These are phyloP conservation scores for Leccinum subgranulosum DNA, from an alignment of 768 basidiomycete genomes.

Conservation along the genomic window DNA sequence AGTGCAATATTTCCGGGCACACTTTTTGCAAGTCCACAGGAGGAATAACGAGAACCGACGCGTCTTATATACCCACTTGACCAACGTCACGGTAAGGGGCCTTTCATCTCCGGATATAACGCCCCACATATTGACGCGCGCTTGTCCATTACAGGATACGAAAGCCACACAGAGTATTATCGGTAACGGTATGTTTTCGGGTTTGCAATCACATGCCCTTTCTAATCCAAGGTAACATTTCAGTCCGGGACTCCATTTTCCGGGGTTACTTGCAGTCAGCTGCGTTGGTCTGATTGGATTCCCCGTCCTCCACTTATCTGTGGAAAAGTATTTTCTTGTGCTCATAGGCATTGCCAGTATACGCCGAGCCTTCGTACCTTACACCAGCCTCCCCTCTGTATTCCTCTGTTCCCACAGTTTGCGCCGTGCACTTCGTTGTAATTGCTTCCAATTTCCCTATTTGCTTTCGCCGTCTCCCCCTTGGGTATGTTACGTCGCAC, in stretches of 20 bases:
- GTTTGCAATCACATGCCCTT: not conserved
- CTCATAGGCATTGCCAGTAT: not conserved
- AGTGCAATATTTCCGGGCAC: slow-evolving; percentile 83
- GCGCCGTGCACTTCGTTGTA: not conserved
- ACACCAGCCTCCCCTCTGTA: not conserved
- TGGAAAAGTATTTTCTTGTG: slow-evolving; percentile 5
- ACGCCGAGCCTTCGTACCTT: slow-evolving; percentile 4
- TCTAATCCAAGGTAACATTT: slow-evolving; percentile 9
- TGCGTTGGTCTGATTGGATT: slow-evolving; percentile 52
- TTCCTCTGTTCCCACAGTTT: not conserved
- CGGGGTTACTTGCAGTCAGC: slow-evolving; percentile 72
- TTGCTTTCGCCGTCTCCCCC: not conserved
- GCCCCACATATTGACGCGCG: slow-evolving; percentile 1
- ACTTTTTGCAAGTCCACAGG: slow-evolving; percentile 77
- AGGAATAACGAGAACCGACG: slow-evolving; percentile 77
- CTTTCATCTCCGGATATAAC: not conserved
- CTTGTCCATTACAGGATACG: slow-evolving; percentile 53
- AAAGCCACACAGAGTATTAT: slow-evolving; percentile 83
- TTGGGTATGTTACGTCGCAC: not conserved
- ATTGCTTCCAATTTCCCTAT: slow-evolving; percentile 9
- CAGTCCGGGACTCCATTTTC: slow-evolving; percentile 75
- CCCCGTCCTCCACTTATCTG: not conserved
- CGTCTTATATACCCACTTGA: slow-evolving; percentile 79
- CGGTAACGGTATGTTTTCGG: slow-evolving; percentile 57
- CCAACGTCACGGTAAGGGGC: slow-evolving; percentile 67